These are phyloP conservation scores for Vigna nakashimae DNA, from an alignment of 306 rosid species.

Conservation along the genomic window DNA sequence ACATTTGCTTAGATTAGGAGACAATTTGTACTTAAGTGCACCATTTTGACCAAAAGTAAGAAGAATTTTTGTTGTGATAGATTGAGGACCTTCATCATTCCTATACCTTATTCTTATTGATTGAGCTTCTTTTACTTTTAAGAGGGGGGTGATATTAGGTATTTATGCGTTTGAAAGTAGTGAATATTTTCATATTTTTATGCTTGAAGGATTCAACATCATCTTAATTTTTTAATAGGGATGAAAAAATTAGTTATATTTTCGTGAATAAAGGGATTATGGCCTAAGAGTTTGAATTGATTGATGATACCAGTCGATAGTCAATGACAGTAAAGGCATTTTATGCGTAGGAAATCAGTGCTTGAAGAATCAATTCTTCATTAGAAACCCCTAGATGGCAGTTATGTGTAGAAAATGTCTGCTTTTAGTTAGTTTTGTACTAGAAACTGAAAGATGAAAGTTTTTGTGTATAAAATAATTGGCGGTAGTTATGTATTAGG, in stretches of 20 bases:
- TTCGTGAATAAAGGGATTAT: slow-evolving; percentile 5
- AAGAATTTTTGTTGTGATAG: slow-evolving; percentile 3
- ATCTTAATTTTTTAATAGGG: background rate
- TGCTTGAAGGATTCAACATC: slow-evolving; percentile 4
- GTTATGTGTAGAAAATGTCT: too few species aligned
- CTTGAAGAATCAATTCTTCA: too few species aligned
- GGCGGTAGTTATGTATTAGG: too few species aligned
- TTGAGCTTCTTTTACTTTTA: slow-evolving; percentile 24
- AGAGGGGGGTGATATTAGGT: background rate
- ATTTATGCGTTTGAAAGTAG: slow-evolving; percentile 5
- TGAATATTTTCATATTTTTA: slow-evolving; percentile 1
- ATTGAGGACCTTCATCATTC: slow-evolving; percentile 18
- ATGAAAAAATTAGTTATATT: background rate
- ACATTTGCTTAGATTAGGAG: slow-evolving; percentile 27
- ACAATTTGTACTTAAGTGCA: background rate
- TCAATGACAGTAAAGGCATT: too few species aligned
- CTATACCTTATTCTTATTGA: slow-evolving; percentile 19
- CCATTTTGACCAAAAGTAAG: slow-evolving; percentile 15
- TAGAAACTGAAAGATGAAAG: too few species aligned
- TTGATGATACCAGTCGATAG: background rate
- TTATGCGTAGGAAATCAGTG: too few species aligned
- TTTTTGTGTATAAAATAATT: too few species aligned
- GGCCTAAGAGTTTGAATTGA: slow-evolving; percentile 8
- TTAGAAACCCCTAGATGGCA: too few species aligned
- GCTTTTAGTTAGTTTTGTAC: too few species aligned